A percentile compares a stretch with the other conserved stretches of the same genome.
These are phyloP conservation scores for Mollisiaceae sp. DNA, from an alignment of 2,329 filamentous ascomycete genomes.

Conservation along the genomic window DNA sequence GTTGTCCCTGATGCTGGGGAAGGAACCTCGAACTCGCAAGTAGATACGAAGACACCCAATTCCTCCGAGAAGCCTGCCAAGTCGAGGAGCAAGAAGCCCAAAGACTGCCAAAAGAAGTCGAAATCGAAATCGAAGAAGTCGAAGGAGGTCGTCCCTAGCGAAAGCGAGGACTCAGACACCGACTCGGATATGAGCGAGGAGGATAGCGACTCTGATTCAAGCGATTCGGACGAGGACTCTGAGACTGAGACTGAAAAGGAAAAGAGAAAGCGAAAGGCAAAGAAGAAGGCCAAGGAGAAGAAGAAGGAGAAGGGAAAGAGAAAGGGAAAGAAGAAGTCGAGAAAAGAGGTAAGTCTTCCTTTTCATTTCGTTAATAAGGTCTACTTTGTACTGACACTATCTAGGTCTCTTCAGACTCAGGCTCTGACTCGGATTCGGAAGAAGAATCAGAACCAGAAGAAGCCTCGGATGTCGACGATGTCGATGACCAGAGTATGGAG, in stretches of 20 bases:
- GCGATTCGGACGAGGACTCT: constrained; percentile 34
- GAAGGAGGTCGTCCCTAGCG: constrained; percentile 30
- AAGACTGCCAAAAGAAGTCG: constrained; percentile 28
- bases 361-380: not conserved
- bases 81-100: constrained; percentile 34
- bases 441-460: constrained; percentile 36
- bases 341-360: constrained; percentile 40
- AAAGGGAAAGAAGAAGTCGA: constrained; percentile 36
- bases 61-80: constrained; percentile 30
- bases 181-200: constrained; percentile 32
- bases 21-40: constrained; percentile 27
- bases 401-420: constrained; percentile 38
- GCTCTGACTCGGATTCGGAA: constrained; percentile 43
- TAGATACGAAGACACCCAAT: constrained; percentile 36
- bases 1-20: constrained; percentile 29
- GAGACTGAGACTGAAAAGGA: constrained; percentile 43
- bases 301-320: constrained; percentile 48
- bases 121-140: constrained; percentile 37
- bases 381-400: constrained; percentile 22
- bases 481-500: constrained; percentile 22
- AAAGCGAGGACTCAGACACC: constrained; percentile 31
- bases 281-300: constrained; percentile 43
- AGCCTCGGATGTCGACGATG: constrained; percentile 24
- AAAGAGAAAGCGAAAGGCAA: constrained; percentile 43
- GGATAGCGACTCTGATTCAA: constrained; percentile 25